Evolutionary conservation across 495 filamentous ascomycete species (phyloP), one percentile per base, ranked within the genome.

Genomic region (Podospora tetraspora): DNA sequence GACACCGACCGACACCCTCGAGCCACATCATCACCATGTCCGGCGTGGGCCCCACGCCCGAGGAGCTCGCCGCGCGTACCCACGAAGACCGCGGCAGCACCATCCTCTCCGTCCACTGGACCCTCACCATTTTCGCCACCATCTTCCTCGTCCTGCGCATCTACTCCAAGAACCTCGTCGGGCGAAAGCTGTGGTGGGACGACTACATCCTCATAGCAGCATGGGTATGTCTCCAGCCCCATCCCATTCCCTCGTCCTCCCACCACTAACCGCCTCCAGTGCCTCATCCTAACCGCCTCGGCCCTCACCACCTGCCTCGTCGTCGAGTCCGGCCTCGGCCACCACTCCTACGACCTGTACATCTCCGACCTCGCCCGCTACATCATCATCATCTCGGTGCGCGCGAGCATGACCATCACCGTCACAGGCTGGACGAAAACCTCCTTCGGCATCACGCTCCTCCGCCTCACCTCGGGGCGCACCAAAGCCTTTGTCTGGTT

Each of bases 381-480:
- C 27, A 34, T 59, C 16, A 21, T 78, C 12, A 21, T 69, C 12
- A 57, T 68, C 43, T 61, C 62, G 22, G 52, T 69, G 0, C 66
- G 73, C 4, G 69, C 70, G 16, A 68, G 68, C 1, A 56, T 78
- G 13, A 70, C 67, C 34, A 62, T 71, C 29, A 66, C 71, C 4
- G 66, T 71, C 19, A 43, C 71, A 11, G 73, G 65, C 0, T 78
- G 72, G 76, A 71, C 71, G 56, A 79, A 78, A 66, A 78, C 71
- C 1, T 69, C 73, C n/a, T 79, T 79, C 57, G 77, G 70, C 7
- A 56, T 79, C 52, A 79, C 78, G 3, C 64, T 79, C 12, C 59
- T 79, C 4, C 73, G 78, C 27, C 69, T 81, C 16, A 74, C 75
- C 29, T 67, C 73, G 10, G 76, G 77, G 24, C 69, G 72, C 23